Evolutionary conservation across 176 grass and related monocot genomes (phyloP).

Genomic region (Eleusine coracana): DNA sequence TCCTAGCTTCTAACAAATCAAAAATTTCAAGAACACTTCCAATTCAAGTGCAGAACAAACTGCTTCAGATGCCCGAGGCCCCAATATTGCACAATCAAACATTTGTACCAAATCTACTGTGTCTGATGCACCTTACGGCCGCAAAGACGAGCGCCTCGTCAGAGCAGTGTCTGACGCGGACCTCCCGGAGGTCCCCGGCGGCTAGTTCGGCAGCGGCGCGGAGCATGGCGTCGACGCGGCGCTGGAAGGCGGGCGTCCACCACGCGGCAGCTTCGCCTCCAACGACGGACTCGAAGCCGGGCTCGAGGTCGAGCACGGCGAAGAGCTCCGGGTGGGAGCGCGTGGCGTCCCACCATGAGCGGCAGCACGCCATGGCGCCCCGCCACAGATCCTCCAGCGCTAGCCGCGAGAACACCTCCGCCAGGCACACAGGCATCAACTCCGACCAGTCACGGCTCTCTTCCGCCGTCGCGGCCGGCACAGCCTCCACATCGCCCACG

Average conservation of each 20-base stretch:
- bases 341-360: constrained; percentile 71
- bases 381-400: constrained; percentile 70
- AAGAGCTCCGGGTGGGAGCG: constrained; percentile 55
- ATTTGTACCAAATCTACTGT: neutral
- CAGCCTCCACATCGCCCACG: neutral
- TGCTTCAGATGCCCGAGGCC: neutral
- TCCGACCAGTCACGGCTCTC: constrained; percentile 73
- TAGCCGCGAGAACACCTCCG: constrained; percentile 71
- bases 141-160: constrained; percentile 67
- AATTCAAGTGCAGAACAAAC: neutral
- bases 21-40: neutral
- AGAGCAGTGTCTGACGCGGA: constrained; percentile 77
- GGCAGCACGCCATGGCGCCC: constrained; percentile 74
- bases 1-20: neutral
- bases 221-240: constrained; percentile 83
- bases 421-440: constrained; percentile 70
- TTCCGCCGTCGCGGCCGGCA: neutral
- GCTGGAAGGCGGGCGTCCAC: constrained; percentile 96
- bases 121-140: constrained; percentile 52
- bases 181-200: constrained; percentile 52
- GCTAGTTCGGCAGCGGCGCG: constrained; percentile 62
- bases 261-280: constrained; percentile 53
- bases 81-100: constrained; percentile 15
- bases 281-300: constrained; percentile 54
- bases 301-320: constrained; percentile 62